These are phyloP conservation scores for Aspergillus alliaceus DNA, from an alignment of 2,329 filamentous ascomycete genomes.

Conservation along the genomic window DNA sequence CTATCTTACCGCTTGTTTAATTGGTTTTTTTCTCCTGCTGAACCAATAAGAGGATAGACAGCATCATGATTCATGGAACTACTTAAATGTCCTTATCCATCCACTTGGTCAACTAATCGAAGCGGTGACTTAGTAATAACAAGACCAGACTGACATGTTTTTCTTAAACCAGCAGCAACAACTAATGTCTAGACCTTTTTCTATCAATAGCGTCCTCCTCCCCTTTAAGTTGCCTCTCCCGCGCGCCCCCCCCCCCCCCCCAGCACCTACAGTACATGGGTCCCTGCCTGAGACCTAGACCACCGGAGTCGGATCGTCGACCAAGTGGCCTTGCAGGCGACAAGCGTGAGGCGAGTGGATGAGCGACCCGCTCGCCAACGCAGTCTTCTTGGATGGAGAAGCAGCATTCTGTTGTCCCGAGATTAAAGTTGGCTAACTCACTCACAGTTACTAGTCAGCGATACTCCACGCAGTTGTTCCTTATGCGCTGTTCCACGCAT, in stretches of 20 bases:
- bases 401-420: conserved; percentile 18
- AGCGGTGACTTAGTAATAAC: not conserved
- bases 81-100: no score
- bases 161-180: not conserved
- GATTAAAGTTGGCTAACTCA: conserved; percentile 19
- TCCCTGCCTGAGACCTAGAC: conserved; percentile 13
- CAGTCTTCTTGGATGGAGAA: conserved; percentile 11
- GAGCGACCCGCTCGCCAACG: conserved; percentile 24
- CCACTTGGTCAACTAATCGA: no score
- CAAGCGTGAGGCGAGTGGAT: conserved; percentile 23
- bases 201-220: conserved; percentile 2
- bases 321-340: conserved; percentile 27
- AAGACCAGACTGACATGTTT: no score
- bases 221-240: conserved; percentile 9
- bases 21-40: not conserved
- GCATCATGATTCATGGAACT: not conserved
- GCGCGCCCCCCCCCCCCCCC: conserved; percentile 6
- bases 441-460: conserved; percentile 2
- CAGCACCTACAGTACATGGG: conserved; percentile 22
- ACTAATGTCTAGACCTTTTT: conserved; percentile 3
- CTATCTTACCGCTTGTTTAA: not conserved
- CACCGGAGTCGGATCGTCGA: conserved; percentile 14
- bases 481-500: conserved; percentile 25
- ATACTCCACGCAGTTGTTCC: conserved; percentile 19
- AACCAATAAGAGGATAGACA: not conserved